Percentiles rank a stretch among this genome's conserved stretches.
Conservation (phyloP, 2,329 filamentous ascomycete species). For the Colletotrichum lindemuthianum region DNA sequence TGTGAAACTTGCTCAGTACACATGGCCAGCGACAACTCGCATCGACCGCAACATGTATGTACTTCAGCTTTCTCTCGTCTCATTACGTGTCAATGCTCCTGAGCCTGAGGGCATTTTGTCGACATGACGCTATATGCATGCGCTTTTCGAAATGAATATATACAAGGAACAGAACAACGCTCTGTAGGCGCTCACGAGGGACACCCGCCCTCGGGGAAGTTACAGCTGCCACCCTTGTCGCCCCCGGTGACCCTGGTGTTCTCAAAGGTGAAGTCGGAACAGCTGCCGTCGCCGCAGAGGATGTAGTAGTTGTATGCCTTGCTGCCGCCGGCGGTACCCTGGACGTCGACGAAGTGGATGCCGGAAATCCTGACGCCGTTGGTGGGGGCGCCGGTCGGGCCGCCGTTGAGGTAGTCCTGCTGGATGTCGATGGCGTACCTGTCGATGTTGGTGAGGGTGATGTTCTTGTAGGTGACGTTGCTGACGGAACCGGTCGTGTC, state of each 20-base stretch:
- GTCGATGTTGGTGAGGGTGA: constrained; percentile 39
- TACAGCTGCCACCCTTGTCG: constrained; percentile 25
- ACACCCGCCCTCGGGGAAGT: constrained; percentile 33
- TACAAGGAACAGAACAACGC: background rate
- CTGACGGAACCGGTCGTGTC: constrained; percentile 48
- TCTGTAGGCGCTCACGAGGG: constrained; percentile 1
- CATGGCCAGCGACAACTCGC: too few species aligned
- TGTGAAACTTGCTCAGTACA: too few species aligned
- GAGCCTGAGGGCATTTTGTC: background rate
- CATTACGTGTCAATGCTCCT: background rate
- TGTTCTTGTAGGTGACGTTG: constrained; percentile 52
- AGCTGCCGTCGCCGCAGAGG: constrained; percentile 33
- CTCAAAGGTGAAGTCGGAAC: constrained; percentile 30
- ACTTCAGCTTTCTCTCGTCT: too few species aligned
- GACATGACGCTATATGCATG: background rate
- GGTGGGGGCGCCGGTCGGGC: constrained; percentile 30
- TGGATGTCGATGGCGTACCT: constrained; percentile 33
- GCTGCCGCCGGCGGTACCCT: constrained; percentile 11
- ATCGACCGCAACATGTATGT: too few species aligned
- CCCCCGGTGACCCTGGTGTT: constrained; percentile 30
- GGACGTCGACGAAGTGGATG: constrained; percentile 26
- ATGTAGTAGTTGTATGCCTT: constrained; percentile 32
- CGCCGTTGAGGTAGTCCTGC: constrained; percentile 36
- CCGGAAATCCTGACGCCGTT: constrained; percentile 27
- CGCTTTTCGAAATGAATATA: constrained; percentile 10